These are phyloP conservation scores for Fusarium kyushuense DNA, from an alignment of 2,329 filamentous ascomycete species.

Conservation along the genomic window DNA sequence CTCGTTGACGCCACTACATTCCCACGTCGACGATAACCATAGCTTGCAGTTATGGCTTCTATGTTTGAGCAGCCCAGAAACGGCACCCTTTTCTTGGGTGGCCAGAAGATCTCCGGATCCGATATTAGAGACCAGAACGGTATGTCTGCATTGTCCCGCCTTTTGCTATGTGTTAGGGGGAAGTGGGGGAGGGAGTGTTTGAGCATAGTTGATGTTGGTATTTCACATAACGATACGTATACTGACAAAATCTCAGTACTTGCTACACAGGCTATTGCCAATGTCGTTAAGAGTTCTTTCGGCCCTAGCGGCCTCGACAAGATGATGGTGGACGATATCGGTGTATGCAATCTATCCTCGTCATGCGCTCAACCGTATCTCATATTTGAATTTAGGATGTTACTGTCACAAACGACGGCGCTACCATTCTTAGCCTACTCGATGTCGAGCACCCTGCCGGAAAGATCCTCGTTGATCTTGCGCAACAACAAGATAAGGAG, in stretches of 20 bases:
- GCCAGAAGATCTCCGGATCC: slow-evolving; percentile 95
- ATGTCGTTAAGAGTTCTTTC: slow-evolving; percentile 99
- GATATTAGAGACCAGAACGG: slow-evolving; percentile 98
- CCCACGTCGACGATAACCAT: slow-evolving; percentile 40
- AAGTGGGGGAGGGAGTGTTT: slow-evolving; percentile 39
- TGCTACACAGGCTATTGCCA: slow-evolving; percentile 96
- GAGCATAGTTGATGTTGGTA: slow-evolving; percentile 36
- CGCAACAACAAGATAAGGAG: slow-evolving; percentile 98
- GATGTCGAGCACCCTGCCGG: slow-evolving; percentile 98
- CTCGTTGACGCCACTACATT: slow-evolving; percentile 46
- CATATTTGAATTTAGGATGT: slow-evolving; percentile 74
- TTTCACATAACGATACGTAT: slow-evolving; percentile 14
- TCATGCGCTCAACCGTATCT: slow-evolving; percentile 36
- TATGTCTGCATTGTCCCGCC: slow-evolving; percentile 55
- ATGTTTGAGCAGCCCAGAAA: slow-evolving; percentile 97
- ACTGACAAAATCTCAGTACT: slow-evolving; percentile 69
- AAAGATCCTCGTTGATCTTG: slow-evolving; percentile 97
- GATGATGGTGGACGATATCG: slow-evolving; percentile 99
- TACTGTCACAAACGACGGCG: slow-evolving; percentile 98
- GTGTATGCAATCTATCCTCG: slow-evolving; percentile 66
- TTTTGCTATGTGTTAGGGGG: slow-evolving; percentile 43
- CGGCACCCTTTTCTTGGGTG: slow-evolving; percentile 95
- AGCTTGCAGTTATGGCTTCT: slow-evolving; percentile 77
- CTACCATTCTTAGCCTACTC: slow-evolving; percentile 93
- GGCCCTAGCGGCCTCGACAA: slow-evolving; percentile 97